Evolutionary conservation across 148 eudicot species (phyloP).

Genomic region (Fallopia convolvulus): DNA sequence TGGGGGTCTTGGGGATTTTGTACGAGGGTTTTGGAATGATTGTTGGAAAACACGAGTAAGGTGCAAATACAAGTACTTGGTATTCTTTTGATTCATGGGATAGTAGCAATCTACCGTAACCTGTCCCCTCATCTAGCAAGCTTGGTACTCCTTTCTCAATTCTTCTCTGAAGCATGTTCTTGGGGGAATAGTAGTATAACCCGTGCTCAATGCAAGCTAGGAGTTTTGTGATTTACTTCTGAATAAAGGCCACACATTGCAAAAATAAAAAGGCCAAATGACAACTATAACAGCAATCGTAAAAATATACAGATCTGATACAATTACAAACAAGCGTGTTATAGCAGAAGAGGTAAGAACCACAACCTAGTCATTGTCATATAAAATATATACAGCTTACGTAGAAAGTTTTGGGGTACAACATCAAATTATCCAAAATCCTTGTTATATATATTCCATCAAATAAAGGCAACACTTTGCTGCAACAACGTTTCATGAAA

Average conservation of each 20-base stretch:
- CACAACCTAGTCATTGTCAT: slow-evolving; percentile 5
- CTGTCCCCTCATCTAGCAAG: background rate
- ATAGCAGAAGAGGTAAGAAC: background rate
- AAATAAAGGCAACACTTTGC: background rate
- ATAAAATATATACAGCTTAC: slow-evolving; percentile 2
- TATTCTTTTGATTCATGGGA: slow-evolving; percentile 1
- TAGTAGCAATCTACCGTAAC: background rate
- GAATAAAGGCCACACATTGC: no score
- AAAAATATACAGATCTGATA: background rate
- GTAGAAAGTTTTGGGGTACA: background rate
- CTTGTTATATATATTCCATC: background rate
- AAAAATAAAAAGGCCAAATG: background rate
- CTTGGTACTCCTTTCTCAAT: background rate
- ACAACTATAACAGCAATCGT: background rate
- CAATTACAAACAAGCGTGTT: background rate
- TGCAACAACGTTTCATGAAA: background rate
- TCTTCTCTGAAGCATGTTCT: background rate
- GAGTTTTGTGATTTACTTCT: no score
- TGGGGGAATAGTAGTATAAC: no score
- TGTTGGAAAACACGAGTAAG: background rate
- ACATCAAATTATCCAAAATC: background rate
- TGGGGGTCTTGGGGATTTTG: background rate
- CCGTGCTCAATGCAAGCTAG: no score
- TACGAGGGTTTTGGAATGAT: background rate
- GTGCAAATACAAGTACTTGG: background rate